Base-by-base conservation (phyloP, 176 grass and related monocot genomes). In the Juncus effusus region DNA sequence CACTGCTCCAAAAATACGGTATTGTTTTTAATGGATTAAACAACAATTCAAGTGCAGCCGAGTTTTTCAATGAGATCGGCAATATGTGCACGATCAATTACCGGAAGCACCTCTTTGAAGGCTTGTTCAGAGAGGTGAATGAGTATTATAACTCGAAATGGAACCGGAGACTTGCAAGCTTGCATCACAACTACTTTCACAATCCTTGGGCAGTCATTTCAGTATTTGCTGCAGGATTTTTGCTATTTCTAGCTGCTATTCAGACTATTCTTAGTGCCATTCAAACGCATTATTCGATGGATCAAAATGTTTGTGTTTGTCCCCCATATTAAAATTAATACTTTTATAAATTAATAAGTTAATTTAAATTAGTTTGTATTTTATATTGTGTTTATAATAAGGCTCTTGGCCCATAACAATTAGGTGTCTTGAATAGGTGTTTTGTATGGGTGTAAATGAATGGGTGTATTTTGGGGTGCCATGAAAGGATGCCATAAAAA, bases 1-100 rank as follows among this genome's bases (percentile, higher is more conserved):
- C 37, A 42, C 40, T 75, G 16, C 72, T 75, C 19, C 72, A 54
- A n/a, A 42, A 54, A 40, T 16, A 11, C 3, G 19, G 72, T 10
- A 9, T 75, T 16, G 36, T 75, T 19, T 4, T 36, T 53, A 75
- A 51, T 57, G 47, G 15, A 28, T 44, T 40, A 10, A 49, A 7
- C 28, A 63, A 13, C 45, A 8, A 75, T 53, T 14, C 60, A 13
- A 63, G 39, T 41, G 73, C 59, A 1, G 73, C 60, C 60, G 49
- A 10, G 5, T 76, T 76, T 59, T 64, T 76, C 59, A 76, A 55
- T 63, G 45, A 39, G 51, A 61, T 76, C 10, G 60, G 73, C 1
- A 16, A 64, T 0, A 15, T 51, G 10, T 51, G 19, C n/a, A 13
- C 7, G 4, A 53, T 76, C n/a, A 3, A 76, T 4, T 3, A 5